Evolutionary conservation across 805 yeast species (phyloP).

Genomic region (Candida coleopterorum): DNA sequence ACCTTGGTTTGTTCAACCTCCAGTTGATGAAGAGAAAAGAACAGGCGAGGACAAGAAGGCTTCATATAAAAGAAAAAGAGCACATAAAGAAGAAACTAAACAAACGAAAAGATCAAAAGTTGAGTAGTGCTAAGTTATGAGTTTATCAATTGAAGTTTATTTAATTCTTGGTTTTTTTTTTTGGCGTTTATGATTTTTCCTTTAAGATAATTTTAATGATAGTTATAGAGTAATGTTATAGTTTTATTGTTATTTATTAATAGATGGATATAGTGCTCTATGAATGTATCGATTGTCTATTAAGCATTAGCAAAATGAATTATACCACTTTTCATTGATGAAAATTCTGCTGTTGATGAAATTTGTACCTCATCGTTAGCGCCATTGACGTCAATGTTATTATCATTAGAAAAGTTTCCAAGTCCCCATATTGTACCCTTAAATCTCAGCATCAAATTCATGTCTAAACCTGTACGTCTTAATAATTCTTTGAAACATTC

Average conservation of each 20-base stretch:
- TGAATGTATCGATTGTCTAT: not conserved
- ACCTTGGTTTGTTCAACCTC: slow-evolving; percentile 97
- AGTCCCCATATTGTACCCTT: slow-evolving; percentile 53
- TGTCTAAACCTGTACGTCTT: slow-evolving; percentile 22
- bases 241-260: slow-evolving; percentile 2
- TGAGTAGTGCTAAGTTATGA: not conserved
- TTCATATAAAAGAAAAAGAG: slow-evolving; percentile 48
- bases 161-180: too few relatives aligned
- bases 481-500: slow-evolving; percentile 59
- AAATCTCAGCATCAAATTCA: slow-evolving; percentile 26
- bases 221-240: not conserved
- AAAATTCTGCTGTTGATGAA: slow-evolving; percentile 22
- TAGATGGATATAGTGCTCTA: too few relatives aligned
- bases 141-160: too few relatives aligned
- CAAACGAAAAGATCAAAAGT: slow-evolving; percentile 13
- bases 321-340: slow-evolving; percentile 16
- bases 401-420: slow-evolving; percentile 21
- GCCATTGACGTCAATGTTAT: slow-evolving; percentile 5
- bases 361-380: slow-evolving; percentile 8
- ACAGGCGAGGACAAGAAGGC: slow-evolving; percentile 57
- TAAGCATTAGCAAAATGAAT: slow-evolving; percentile 27
- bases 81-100: slow-evolving; percentile 39
- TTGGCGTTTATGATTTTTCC: too few relatives aligned
- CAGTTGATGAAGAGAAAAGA: slow-evolving; percentile 59
- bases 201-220: too few relatives aligned